Conservation (phyloP, 2,329 filamentous ascomycete species). For the Colletotrichum abscissum region DNA sequence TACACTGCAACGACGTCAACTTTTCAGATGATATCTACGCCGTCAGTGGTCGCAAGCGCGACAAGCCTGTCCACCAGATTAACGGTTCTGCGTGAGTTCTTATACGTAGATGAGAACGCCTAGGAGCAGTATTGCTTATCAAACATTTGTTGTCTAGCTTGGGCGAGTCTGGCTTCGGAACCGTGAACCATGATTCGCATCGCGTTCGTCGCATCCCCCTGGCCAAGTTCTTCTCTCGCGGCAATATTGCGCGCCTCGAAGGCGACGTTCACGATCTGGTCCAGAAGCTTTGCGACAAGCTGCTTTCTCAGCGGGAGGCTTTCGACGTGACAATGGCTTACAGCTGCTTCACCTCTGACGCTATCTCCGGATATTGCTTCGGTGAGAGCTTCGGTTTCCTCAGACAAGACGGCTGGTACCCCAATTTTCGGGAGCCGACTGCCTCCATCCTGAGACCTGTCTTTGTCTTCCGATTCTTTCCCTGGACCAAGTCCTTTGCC, state of each 20-base stretch:
- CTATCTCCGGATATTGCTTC: constrained; percentile 51
- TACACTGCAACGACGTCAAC: constrained; percentile 49
- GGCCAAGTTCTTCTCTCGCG: constrained; percentile 45
- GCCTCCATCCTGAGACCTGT: constrained; percentile 37
- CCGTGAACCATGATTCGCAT: constrained; percentile 42
- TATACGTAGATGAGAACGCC: neutral
- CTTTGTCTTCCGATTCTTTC: constrained; percentile 42
- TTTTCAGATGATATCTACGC: constrained; percentile 53
- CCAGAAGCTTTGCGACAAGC: constrained; percentile 44
- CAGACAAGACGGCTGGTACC: constrained; percentile 47
- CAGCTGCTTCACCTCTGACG: constrained; percentile 53
- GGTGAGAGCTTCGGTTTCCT: constrained; percentile 49
- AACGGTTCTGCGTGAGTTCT: constrained; percentile 31
- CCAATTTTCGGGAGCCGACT: constrained; percentile 44
- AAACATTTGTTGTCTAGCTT: constrained; percentile 20
- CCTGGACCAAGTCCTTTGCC: constrained; percentile 36
- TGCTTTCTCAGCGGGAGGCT: constrained; percentile 40
- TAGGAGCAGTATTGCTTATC: neutral
- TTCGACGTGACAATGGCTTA: constrained; percentile 51
- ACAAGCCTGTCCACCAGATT: constrained; percentile 36
- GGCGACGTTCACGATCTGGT: constrained; percentile 40
- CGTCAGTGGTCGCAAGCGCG: constrained; percentile 36
- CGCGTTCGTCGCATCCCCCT: constrained; percentile 42
- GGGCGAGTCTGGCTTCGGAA: constrained; percentile 39
- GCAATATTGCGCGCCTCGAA: constrained; percentile 45